phyloP scores from a whole-genome alignment of 371 early-diverging fungal species.

The Lichtheimia hyalospora region DNA sequence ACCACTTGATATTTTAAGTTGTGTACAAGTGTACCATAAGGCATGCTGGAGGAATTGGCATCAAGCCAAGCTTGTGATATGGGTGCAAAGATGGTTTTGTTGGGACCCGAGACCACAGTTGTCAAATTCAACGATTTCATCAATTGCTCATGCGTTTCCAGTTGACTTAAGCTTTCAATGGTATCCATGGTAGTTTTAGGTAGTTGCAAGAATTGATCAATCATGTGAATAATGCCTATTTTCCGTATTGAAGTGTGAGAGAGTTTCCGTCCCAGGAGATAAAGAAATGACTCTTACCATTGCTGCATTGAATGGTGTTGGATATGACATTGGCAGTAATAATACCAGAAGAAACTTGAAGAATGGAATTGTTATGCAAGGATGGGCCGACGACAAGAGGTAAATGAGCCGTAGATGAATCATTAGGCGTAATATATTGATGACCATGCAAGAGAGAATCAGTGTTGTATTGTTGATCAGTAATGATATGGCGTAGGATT shows the following conservation, averaged over 20 bases:
- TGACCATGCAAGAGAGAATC: slow-evolving; percentile 6
- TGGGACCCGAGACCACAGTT: slow-evolving; percentile 17
- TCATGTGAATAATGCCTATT: slow-evolving; percentile 27
- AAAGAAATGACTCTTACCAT: slow-evolving; percentile 21
- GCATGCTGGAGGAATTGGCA: slow-evolving; percentile 21
- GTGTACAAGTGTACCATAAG: slow-evolving; percentile 30
- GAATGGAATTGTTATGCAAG: background rate
- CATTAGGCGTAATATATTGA: slow-evolving; percentile 13
- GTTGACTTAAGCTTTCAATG: slow-evolving; percentile 18
- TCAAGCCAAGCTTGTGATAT: slow-evolving; percentile 22
- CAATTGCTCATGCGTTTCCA: slow-evolving; percentile 16
- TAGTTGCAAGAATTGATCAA: slow-evolving; percentile 19
- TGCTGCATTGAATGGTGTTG: slow-evolving; percentile 21
- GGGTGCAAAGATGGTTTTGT: slow-evolving; percentile 33
- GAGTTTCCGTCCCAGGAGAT: background rate
- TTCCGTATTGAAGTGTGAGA: background rate
- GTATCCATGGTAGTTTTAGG: slow-evolving; percentile 21
- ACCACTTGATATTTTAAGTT: slow-evolving; percentile 30
- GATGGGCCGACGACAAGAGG: slow-evolving; percentile 19
- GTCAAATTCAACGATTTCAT: slow-evolving; percentile 24
- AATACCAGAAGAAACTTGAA: slow-evolving; percentile 20
- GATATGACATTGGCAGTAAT: slow-evolving; percentile 17
- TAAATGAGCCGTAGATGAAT: slow-evolving; percentile 13
- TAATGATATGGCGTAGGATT: slow-evolving; percentile 14
- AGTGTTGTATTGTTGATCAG: slow-evolving; percentile 7